Evolutionary conservation across 768 basidiomycete species (phyloP).

Genomic region (Tylopilus rubrobrunneus): DNA sequence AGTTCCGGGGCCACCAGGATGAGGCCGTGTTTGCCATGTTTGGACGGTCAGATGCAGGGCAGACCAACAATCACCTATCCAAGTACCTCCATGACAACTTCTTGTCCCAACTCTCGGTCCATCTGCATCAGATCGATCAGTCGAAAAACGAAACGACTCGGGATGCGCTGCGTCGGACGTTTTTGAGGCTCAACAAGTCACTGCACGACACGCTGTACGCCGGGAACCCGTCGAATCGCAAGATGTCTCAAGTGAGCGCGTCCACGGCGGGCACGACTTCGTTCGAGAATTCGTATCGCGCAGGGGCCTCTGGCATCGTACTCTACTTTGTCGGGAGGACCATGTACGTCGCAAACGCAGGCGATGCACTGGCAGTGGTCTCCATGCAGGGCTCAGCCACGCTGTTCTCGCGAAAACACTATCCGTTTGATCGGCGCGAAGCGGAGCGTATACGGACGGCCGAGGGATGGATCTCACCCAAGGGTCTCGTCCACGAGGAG

Average conservation of each 20-base stretch:
- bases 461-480: slow-evolving; percentile 92
- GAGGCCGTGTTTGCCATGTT: slow-evolving; percentile 97
- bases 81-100: slow-evolving; percentile 87
- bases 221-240: slow-evolving; percentile 44
- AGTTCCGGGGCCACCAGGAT: slow-evolving; percentile 70
- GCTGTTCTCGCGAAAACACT: slow-evolving; percentile 75
- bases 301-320: slow-evolving; percentile 82
- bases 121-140: slow-evolving; percentile 46
- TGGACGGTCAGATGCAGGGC: slow-evolving; percentile 61
- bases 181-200: slow-evolving; percentile 80
- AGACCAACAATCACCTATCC: slow-evolving; percentile 64
- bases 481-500: slow-evolving; percentile 88
- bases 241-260: slow-evolving; percentile 65
- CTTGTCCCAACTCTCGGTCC: slow-evolving; percentile 52
- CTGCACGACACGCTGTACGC: slow-evolving; percentile 66
- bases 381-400: slow-evolving; percentile 73
- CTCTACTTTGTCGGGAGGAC: slow-evolving; percentile 78
- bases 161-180: slow-evolving; percentile 83
- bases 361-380: slow-evolving; percentile 83
- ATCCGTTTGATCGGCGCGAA: slow-evolving; percentile 85
- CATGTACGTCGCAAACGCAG: slow-evolving; percentile 87
- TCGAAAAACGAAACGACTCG: slow-evolving; percentile 47
- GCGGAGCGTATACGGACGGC: slow-evolving; percentile 83
- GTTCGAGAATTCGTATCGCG: slow-evolving; percentile 50
- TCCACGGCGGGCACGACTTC: slow-evolving; percentile 33